Conservation (phyloP, 345 rosid genomes). For the Corchorus capsularis region DNA sequence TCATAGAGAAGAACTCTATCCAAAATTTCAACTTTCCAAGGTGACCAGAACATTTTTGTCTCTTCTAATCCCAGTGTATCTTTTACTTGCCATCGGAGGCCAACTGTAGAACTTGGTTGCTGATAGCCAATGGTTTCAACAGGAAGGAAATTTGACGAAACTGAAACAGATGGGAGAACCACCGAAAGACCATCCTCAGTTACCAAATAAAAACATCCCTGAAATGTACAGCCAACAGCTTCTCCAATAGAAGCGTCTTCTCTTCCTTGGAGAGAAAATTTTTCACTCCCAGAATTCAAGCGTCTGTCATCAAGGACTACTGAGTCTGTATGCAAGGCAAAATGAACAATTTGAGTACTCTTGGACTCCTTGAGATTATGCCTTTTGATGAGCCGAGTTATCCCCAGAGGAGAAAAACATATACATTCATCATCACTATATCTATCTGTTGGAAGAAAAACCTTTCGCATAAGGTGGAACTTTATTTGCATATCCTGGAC, state of each 20-base stretch:
- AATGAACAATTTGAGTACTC: slow-evolving; percentile 53
- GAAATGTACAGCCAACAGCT: slow-evolving; percentile 85
- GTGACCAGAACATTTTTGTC: slow-evolving; percentile 41
- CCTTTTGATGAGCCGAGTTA: slow-evolving; percentile 73
- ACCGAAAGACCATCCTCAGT: slow-evolving; percentile 80
- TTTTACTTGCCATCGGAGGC: slow-evolving; percentile 25
- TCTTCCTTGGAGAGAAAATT: slow-evolving; percentile 34
- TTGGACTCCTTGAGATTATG: slow-evolving; percentile 30
- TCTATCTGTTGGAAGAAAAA: slow-evolving; percentile 66
- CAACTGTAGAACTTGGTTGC: slow-evolving; percentile 38
- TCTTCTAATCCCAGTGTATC: slow-evolving; percentile 33
- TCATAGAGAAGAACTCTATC: slow-evolving; percentile 86
- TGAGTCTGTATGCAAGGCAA: slow-evolving; percentile 48
- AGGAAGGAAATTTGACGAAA: slow-evolving; percentile 54
- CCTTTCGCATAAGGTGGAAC: slow-evolving; percentile 43
- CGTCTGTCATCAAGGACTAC: slow-evolving; percentile 56
- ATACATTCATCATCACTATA: slow-evolving; percentile 58
- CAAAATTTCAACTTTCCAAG: slow-evolving; percentile 85
- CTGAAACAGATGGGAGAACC: slow-evolving; percentile 78
- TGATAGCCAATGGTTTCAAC: slow-evolving; percentile 58
- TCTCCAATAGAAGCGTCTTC: slow-evolving; percentile 55
- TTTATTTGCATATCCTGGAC: slow-evolving; percentile 38
- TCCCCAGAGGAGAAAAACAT: slow-evolving; percentile 80
- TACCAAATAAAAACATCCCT: slow-evolving; percentile 83
- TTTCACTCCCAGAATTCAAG: slow-evolving; percentile 42